Conservation (phyloP, 1,139 yeast species). For the Yamadazyma aaseri region DNA sequence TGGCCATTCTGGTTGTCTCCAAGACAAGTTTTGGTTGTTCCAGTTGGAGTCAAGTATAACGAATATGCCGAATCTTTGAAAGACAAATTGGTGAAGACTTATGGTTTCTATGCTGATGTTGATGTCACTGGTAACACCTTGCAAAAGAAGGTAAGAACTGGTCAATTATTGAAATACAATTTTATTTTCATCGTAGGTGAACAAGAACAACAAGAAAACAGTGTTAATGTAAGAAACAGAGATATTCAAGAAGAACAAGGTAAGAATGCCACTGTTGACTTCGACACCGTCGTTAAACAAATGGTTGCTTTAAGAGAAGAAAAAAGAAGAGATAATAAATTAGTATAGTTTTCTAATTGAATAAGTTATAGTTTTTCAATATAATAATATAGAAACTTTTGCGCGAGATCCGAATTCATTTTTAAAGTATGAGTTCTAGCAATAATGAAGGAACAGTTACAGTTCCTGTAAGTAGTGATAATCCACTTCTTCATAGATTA, state of each 20-base stretch:
- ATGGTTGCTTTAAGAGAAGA: slow-evolving; percentile 61
- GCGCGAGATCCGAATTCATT: neutral
- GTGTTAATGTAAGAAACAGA: slow-evolving; percentile 92
- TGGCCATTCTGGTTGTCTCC: slow-evolving; percentile 99
- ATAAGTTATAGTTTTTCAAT: too few relatives aligned
- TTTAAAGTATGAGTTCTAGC: neutral
- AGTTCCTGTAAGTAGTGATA: slow-evolving; percentile 10
- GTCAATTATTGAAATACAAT: slow-evolving; percentile 89
- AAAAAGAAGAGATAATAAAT: slow-evolving; percentile 67
- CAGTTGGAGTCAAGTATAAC: slow-evolving; percentile 89
- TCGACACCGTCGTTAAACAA: slow-evolving; percentile 70
- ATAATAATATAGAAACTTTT: too few relatives aligned
- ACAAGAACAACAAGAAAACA: slow-evolving; percentile 72
- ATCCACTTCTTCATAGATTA: slow-evolving; percentile 29
- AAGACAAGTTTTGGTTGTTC: slow-evolving; percentile 91
- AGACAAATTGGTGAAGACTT: slow-evolving; percentile 57
- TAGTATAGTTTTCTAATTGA: slow-evolving; percentile 26
- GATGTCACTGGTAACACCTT: slow-evolving; percentile 92
- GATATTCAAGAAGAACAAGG: slow-evolving; percentile 81
- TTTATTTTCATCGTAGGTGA: slow-evolving; percentile 96
- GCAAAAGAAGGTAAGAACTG: slow-evolving; percentile 95
- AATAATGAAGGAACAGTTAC: slow-evolving; percentile 3
- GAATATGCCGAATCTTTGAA: slow-evolving; percentile 84
- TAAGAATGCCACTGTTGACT: slow-evolving; percentile 77
- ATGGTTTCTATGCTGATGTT: slow-evolving; percentile 85